These are phyloP conservation scores for Diplogelasinospora grovesii DNA, from an alignment of 495 filamentous ascomycete genomes.

Conservation along the genomic window DNA sequence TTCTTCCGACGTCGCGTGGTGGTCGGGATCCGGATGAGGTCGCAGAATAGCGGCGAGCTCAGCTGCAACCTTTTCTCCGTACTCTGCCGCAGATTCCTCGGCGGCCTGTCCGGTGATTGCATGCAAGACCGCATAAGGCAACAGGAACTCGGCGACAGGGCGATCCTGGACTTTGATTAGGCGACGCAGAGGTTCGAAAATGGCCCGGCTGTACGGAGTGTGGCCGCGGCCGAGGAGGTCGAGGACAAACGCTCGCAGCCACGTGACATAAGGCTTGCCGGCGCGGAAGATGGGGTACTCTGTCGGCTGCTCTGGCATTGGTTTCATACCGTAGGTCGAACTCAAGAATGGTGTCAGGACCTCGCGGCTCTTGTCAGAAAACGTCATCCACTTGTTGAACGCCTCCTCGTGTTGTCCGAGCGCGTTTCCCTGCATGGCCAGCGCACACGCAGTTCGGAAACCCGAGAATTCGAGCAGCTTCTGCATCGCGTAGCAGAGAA, in stretches of 20 bases:
- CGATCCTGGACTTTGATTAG: slow-evolving; percentile 78
- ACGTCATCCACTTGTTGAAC: slow-evolving; percentile 64
- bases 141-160: slow-evolving; percentile 73
- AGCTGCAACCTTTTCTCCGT: slow-evolving; percentile 57
- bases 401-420: slow-evolving; percentile 15
- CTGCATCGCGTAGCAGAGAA: slow-evolving; percentile 90
- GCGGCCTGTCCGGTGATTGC: slow-evolving; percentile 56
- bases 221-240: slow-evolving; percentile 72
- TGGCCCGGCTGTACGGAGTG: slow-evolving; percentile 58
- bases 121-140: slow-evolving; percentile 80
- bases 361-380: slow-evolving; percentile 68
- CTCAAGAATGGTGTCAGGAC: slow-evolving; percentile 78
- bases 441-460: slow-evolving; percentile 52
- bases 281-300: slow-evolving; percentile 72
- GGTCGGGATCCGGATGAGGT: slow-evolving; percentile 49
- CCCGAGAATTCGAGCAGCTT: slow-evolving; percentile 72
- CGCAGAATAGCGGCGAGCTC: slow-evolving; percentile 69
- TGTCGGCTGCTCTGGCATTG: slow-evolving; percentile 45
- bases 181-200: slow-evolving; percentile 74
- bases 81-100: slow-evolving; percentile 56
- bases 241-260: slow-evolving; percentile 72
- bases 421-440: slow-evolving; percentile 18
- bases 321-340: slow-evolving; percentile 70
- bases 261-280: slow-evolving; percentile 60
- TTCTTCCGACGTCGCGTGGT: slow-evolving; percentile 47